Percentiles rank a stretch among this genome's conserved stretches.
Evolutionary conservation across 2,329 filamentous ascomycete genomes (phyloP).

Genomic region (Bipolaris sorokiniana): DNA sequence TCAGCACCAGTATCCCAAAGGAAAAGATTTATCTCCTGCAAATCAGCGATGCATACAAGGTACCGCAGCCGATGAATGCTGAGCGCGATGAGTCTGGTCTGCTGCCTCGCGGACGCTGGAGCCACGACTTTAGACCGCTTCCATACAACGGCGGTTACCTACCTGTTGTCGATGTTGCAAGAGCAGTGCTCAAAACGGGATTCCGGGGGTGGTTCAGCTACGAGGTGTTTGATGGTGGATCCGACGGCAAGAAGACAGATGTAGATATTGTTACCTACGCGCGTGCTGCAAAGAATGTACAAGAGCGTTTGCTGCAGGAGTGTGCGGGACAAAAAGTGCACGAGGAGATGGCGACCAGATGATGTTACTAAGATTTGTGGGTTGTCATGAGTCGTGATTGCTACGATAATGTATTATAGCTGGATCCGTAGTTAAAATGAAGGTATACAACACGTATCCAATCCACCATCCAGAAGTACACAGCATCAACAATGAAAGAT

Average conservation of each 20-base stretch:
- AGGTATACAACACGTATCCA: background rate
- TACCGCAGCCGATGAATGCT: conserved; percentile 61
- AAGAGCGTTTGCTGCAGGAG: conserved; percentile 49
- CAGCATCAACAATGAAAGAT: no score
- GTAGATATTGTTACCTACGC: conserved; percentile 60
- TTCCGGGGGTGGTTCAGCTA: conserved; percentile 71
- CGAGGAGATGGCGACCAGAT: conserved; percentile 22
- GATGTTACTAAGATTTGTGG: background rate
- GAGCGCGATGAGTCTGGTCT: conserved; percentile 59
- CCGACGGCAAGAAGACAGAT: conserved; percentile 60
- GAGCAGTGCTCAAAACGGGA: conserved; percentile 70
- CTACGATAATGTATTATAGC: background rate
- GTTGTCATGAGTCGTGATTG: no score
- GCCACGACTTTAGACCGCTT: conserved; percentile 71
- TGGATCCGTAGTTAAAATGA: background rate
- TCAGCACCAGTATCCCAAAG: conserved; percentile 63
- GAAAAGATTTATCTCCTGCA: conserved; percentile 78
- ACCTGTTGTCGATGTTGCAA: conserved; percentile 68
- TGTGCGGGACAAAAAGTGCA: conserved; percentile 33
- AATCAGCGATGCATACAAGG: conserved; percentile 75
- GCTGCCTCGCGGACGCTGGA: conserved; percentile 71
- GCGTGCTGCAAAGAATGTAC: conserved; percentile 58
- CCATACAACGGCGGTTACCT: conserved; percentile 75
- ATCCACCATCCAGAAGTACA: no score
- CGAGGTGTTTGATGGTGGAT: conserved; percentile 71